Base-by-base conservation (phyloP, 495 filamentous ascomycete genomes). In the Aspergillus cavernicola region DNA sequence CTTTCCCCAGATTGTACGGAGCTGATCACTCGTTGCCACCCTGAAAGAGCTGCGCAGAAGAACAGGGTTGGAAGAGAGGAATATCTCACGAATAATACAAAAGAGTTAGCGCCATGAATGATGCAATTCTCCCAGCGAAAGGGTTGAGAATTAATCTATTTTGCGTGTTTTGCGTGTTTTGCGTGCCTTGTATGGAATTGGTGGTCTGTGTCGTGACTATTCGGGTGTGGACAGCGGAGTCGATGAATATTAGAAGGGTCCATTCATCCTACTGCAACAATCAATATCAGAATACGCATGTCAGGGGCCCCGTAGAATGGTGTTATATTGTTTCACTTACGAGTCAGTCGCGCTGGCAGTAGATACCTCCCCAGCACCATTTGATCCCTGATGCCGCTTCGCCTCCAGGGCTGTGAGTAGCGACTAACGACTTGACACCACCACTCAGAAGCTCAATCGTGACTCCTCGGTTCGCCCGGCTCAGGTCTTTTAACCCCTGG, bases 291-390 rank as follows among this genome's bases (percentile, higher is more conserved):
- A n/a, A n/a, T 44, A 29, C 7, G n/a, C 6, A 44, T 23, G 20
- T 23, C 22, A 16, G 11, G 26, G 32, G 32, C 28, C 31, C 31
- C n/a, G 26, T 49, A 44, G 1, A 16, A 13, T 26, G 9, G 22
- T 35, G 19, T 12, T 13, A 22, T 28, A 46, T 22, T 22, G 40
- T 53, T 15, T 53, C 31, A 39, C 32, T 9, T 39, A n/a, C 40
- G 32, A 53, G 31, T 39, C 31, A 53, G 10, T 39, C 22, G 22
- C 23, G 11, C 41, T 26, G 37, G 22, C 29, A 20, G n/a, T 28
- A 23, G 10, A 24, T 51, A 32, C 73, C 73, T 76, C 11, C 16
- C 18, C 4, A 35, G 4, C 12, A 35, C 3, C 19, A 5, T 3
- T n/a, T 3, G n/a, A n/a, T n/a, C n/a, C n/a, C n/a, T n/a, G n/a